Percentiles rank a stretch among this genome's conserved stretches.
phyloP scores from a whole-genome alignment of 148 eudicot species.

The Silene conica region DNA sequence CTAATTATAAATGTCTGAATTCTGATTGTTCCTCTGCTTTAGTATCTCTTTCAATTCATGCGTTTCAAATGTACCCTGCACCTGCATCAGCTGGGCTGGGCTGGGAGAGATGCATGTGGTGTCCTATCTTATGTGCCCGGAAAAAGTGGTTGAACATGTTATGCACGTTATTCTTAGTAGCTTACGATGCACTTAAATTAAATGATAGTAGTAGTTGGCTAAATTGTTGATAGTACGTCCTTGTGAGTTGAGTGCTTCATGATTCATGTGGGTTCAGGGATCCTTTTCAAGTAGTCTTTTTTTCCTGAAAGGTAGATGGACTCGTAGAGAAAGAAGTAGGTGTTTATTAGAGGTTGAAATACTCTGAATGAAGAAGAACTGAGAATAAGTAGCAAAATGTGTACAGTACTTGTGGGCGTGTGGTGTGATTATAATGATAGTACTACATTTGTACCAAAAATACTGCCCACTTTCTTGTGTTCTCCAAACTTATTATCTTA shows the following conservation, averaged over 20 bases:
- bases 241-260: neutral
- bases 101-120: constrained; percentile 11
- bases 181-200: constrained; percentile 3
- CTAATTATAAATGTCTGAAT: too few relatives aligned
- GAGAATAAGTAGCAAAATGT: neutral
- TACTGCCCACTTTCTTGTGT: neutral
- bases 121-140: constrained; percentile 7
- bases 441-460: neutral
- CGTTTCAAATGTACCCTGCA: neutral
- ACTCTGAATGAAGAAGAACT: neutral
- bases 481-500: too few relatives aligned
- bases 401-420: neutral
- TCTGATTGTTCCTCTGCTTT: neutral
- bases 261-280: neutral
- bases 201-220: neutral
- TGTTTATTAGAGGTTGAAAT: neutral
- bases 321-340: neutral
- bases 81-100: too few relatives aligned
- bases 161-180: constrained; percentile 3
- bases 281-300: neutral
- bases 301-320: neutral
- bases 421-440: neutral
- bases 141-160: constrained; percentile 7
- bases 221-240: neutral
- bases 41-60: neutral